phyloP scores from a whole-genome alignment of 805 yeast genomes.

The Barnettozyma vustinii region DNA sequence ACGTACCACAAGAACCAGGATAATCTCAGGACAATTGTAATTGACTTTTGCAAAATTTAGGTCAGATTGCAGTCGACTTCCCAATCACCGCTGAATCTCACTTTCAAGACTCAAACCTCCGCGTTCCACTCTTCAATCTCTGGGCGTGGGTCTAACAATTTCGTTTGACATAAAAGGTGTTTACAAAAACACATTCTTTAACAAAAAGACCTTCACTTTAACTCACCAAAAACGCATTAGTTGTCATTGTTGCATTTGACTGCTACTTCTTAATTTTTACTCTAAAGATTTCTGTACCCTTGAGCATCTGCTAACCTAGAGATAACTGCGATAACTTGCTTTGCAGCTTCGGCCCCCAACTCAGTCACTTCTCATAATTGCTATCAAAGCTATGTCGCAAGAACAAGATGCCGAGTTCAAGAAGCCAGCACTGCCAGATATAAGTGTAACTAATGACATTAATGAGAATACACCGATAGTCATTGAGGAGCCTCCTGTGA shows the following conservation, averaged over 20 bases:
- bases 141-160: background rate
- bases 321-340: background rate
- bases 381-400: background rate
- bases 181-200: background rate
- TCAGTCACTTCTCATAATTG: background rate
- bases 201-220: background rate
- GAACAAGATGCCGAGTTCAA: background rate
- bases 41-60: too few relatives aligned
- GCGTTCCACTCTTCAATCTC: background rate
- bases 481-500: background rate
- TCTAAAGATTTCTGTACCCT: background rate
- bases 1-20: too few relatives aligned
- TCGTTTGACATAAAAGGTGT: constrained; percentile 1
- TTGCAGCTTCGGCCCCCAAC: background rate
- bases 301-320: background rate
- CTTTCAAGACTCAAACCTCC: too few relatives aligned
- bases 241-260: too few relatives aligned
- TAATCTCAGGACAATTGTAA: too few relatives aligned
- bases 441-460: background rate
- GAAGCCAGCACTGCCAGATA: background rate
- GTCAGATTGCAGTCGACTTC: background rate
- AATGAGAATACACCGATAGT: background rate
- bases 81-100: too few relatives aligned
- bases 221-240: background rate
- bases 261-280: too few relatives aligned